These are phyloP conservation scores for Coleophoma eucalyptorum DNA, from an alignment of 2,329 filamentous ascomycete species.

Conservation along the genomic window DNA sequence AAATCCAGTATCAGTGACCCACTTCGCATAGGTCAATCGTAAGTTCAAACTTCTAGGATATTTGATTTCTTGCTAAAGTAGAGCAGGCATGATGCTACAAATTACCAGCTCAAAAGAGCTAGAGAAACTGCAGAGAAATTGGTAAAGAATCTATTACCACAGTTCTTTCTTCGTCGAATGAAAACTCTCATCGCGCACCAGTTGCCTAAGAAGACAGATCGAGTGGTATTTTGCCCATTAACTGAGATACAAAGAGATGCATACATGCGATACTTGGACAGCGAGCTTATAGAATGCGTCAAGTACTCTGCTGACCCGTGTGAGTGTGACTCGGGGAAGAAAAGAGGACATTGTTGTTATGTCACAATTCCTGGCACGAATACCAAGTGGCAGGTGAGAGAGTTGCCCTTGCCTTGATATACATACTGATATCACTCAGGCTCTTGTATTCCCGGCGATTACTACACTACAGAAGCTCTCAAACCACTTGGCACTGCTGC, in stretches of 20 bases:
- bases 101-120: constrained; percentile 75
- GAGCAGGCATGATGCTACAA: constrained; percentile 71
- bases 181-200: constrained; percentile 91
- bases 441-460: constrained; percentile 81
- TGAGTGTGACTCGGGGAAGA: constrained; percentile 63
- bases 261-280: constrained; percentile 78
- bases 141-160: constrained; percentile 80
- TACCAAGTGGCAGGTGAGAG: constrained; percentile 43
- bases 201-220: constrained; percentile 89
- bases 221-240: constrained; percentile 91
- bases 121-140: constrained; percentile 80
- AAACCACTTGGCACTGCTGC: constrained; percentile 86
- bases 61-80: constrained; percentile 3
- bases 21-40: constrained; percentile 78
- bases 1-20: constrained; percentile 73
- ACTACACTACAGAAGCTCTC: constrained; percentile 80
- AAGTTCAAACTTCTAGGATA: constrained; percentile 2
- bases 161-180: constrained; percentile 88
- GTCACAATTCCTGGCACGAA: constrained; percentile 42
- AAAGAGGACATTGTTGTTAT: constrained; percentile 79
- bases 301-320: constrained; percentile 66
- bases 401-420: background rate
- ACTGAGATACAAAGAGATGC: constrained; percentile 77
- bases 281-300: constrained; percentile 66
- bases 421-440: constrained; percentile 52